A percentile compares a stretch with the other conserved stretches of the same genome.
Evolutionary conservation across 148 eudicot genomes (phyloP).

Genomic region (Arbutus unedo): DNA sequence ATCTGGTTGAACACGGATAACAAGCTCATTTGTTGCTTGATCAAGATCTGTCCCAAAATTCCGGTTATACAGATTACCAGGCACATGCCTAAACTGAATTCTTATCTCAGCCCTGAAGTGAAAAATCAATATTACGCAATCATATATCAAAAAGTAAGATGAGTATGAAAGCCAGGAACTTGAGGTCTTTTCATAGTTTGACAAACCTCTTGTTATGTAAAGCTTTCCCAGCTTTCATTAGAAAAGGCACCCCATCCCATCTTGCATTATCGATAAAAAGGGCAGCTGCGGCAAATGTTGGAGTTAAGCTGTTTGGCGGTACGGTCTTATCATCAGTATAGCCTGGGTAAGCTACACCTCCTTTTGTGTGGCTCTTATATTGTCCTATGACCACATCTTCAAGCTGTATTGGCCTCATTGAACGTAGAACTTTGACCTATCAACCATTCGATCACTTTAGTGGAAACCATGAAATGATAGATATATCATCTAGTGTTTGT

Average conservation of each 20-base stretch:
- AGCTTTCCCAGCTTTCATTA: constrained; percentile 99
- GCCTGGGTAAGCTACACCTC: constrained; percentile 65
- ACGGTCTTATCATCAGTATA: constrained; percentile 92
- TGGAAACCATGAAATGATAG: background rate
- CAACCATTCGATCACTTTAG: constrained; percentile 14
- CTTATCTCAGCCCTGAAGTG: constrained; percentile 79
- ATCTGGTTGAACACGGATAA: constrained; percentile 91
- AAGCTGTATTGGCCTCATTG: constrained; percentile 81
- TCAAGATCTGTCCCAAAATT: constrained; percentile 82
- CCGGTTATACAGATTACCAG: constrained; percentile 79
- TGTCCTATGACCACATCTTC: constrained; percentile 84
- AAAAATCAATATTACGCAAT: background rate
- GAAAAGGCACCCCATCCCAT: constrained; percentile 99
- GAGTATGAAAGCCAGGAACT: background rate
- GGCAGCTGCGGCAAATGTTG: constrained; percentile 97
- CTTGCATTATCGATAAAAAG: constrained; percentile 91
- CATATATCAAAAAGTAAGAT: background rate
- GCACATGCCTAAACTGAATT: constrained; percentile 92
- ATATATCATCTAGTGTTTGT: background rate
- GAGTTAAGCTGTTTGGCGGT: constrained; percentile 75
- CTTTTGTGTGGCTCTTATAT: constrained; percentile 83
- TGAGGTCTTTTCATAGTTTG: background rate
- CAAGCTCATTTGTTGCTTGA: constrained; percentile 89
- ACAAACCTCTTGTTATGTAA: constrained; percentile 70
- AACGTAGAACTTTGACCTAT: constrained; percentile 93